Base-by-base conservation (phyloP, 495 filamentous ascomycete species). In the Trichoderma orchidacearum region DNA sequence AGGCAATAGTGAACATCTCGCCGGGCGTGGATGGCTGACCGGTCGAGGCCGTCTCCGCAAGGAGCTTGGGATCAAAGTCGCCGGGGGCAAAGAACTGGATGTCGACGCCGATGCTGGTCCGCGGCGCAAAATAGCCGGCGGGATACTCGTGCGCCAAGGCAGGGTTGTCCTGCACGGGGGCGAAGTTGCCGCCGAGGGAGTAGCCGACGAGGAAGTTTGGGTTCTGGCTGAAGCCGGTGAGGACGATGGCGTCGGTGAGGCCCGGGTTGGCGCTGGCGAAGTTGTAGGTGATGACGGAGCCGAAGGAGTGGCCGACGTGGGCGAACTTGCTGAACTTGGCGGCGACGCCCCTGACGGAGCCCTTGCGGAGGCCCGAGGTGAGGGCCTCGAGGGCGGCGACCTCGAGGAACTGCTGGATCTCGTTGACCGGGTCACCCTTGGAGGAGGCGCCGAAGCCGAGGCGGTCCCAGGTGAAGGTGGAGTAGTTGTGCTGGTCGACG, bases 221-320 rank as follows among this genome's bases (percentile, higher is more conserved):
- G 54, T 73, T 74, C 38, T 66, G 64, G 15, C 73, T 71, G 62
- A 75, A 86, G 8, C 83, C 82, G 4, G 79, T 82, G 25, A 86
- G 69, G 32, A 82, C 64, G 25, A 83, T 65, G 5, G 72, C 81
- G 61, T 85, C 79, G 1, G 75, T 77, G 58, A 76, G 66, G 41
- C 65, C 61, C 1, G 81, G 81, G 58, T 81, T 70, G 53, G 65
- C 64, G 7, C 70, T 67, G 5, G 71, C 68, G 21, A 85, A 63
- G 32, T 64, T 62, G 61, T 75, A 74, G 23, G 67, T 70, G 27
- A 74, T 66, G 12, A 74, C 51, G 2, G 75, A 77, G 51, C 78
- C 78, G 61, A 73, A 79, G 18, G 68, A 73, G 66, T 82, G 79
- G 27, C 83, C 83, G 6, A 81, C 76, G 57, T 84, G 76, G 15